Percentiles rank a stretch among this genome's conserved stretches.
These are phyloP conservation scores for Nemania sp. DNA, from an alignment of 2,329 filamentous ascomycete genomes.

Conservation along the genomic window DNA sequence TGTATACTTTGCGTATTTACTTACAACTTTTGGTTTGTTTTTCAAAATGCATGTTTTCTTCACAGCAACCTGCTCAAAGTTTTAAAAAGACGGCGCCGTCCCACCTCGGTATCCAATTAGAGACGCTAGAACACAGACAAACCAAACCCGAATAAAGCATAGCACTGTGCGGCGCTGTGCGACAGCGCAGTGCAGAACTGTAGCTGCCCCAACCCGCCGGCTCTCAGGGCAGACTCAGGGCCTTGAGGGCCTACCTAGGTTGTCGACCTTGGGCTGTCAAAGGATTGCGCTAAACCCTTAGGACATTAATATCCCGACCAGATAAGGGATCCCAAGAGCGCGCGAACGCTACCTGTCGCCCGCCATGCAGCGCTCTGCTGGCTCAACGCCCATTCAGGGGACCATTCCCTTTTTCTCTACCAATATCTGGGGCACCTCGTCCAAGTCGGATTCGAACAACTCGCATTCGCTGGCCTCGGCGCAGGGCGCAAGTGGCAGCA, in stretches of 20 bases:
- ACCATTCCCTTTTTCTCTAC: slow-evolving; percentile 47
- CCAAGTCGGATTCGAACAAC: slow-evolving; percentile 41
- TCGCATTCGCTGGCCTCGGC: slow-evolving; percentile 32
- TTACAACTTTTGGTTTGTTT: background rate
- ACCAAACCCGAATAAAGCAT: slow-evolving; percentile 15
- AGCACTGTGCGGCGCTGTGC: background rate
- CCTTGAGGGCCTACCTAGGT: too few relatives aligned
- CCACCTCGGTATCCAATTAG: slow-evolving; percentile 31
- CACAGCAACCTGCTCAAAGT: background rate
- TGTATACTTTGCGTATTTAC: background rate
- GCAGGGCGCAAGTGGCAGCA: slow-evolving; percentile 24
- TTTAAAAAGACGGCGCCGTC: slow-evolving; percentile 15
- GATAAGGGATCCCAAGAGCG: slow-evolving; percentile 26
- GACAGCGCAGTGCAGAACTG: background rate
- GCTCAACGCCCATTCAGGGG: slow-evolving; percentile 36
- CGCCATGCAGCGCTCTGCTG: slow-evolving; percentile 39
- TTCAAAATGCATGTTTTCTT: background rate
- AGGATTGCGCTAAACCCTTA: slow-evolving; percentile 38
- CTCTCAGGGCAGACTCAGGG: too few relatives aligned
- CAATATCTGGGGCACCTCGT: slow-evolving; percentile 48
- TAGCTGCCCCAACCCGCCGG: slow-evolving; percentile 13
- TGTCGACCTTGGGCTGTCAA: slow-evolving; percentile 20
- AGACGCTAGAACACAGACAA: slow-evolving; percentile 4
- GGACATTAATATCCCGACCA: slow-evolving; percentile 30
- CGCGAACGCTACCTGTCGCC: slow-evolving; percentile 2